Evolutionary conservation across 371 early-diverging fungal species (phyloP), one percentile per base, ranked within the genome.

Genomic region (Mortierella polycephala): DNA sequence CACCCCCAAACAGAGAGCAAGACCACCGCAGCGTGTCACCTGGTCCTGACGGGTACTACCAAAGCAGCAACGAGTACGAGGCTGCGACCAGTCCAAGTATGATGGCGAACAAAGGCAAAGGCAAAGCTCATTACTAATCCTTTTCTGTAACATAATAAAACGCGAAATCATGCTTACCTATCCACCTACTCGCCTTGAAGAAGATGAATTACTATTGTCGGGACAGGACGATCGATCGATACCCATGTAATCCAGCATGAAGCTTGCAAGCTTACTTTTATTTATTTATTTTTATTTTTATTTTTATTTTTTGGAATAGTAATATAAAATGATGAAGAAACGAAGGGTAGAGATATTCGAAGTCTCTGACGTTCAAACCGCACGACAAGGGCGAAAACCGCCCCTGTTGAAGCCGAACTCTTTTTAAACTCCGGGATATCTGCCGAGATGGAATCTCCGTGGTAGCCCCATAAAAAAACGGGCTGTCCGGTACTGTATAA

Each of bases 71-170:
- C 51, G 75, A 75, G 50, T 75, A 75, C 30, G 75, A 75, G 60
- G 75, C 75, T 2, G 75, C 75, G 16, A 75, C 75, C 3, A 75
- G 75, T 39, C 75, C 75, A 21, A 75, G 75, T 47, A 75, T 75
- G 75, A 65, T 39, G 40, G 12, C 12, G 18, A 50, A 52, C 49
- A 69, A 74, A 42, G 69, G 75, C 41, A 75, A 75, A 49, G 70
- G 70, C 18, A 58, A 41, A 49, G 74, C 74, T 0, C 54, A 37
- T 0, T 67, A 67, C 46, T 67, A 53, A 51, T 52, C 39, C 45
- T 0, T 44, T 9, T 16, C 30, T n/a, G 18, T 45, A 41, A 9
- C 11, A 54, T 30, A 14, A 45, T 21, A 53, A 44, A 50, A 23
- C 12, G 0, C 13, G 16, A 30, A 18, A 11, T 5, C 52, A 52